phyloP scores from a whole-genome alignment of 2,329 filamentous ascomycete species.

The Pestalotiopsis sp. region DNA sequence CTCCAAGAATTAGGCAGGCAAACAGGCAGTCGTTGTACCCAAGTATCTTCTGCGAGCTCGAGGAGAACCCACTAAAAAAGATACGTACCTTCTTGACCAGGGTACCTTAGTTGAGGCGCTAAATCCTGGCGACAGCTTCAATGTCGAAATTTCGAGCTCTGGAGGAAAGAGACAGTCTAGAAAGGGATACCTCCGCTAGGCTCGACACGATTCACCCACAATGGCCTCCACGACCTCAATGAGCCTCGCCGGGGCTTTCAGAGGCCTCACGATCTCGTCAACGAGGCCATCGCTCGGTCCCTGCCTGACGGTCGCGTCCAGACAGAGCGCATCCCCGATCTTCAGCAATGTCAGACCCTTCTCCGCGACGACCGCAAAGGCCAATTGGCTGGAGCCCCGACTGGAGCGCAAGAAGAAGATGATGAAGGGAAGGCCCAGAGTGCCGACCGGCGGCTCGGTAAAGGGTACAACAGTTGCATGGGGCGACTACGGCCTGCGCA shows the following conservation, averaged over 20 bases:
- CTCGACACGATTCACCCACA: constrained; percentile 24
- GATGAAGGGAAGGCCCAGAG: constrained; percentile 86
- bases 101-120: neutral
- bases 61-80: neutral
- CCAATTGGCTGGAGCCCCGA: constrained; percentile 82
- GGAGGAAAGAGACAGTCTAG: neutral
- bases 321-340: constrained; percentile 26
- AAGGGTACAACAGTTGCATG: constrained; percentile 95
- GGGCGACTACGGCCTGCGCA: constrained; percentile 93
- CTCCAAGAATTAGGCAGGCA: neutral
- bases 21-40: neutral
- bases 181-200: neutral
- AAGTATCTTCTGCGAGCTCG: neutral
- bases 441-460: constrained; percentile 84
- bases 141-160: constrained; percentile 15
- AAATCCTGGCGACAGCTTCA: constrained; percentile 6
- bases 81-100: neutral
- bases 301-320: constrained; percentile 28
- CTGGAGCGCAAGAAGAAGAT: constrained; percentile 78
- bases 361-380: constrained; percentile 62
- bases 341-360: constrained; percentile 62
- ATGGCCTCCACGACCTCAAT: constrained; percentile 49
- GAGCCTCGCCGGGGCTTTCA: constrained; percentile 51
- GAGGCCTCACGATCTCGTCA: constrained; percentile 42
- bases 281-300: constrained; percentile 36